These are phyloP conservation scores for Trichomonas gallinae DNA, from an alignment of 208 protist genomes.

Conservation along the genomic window DNA sequence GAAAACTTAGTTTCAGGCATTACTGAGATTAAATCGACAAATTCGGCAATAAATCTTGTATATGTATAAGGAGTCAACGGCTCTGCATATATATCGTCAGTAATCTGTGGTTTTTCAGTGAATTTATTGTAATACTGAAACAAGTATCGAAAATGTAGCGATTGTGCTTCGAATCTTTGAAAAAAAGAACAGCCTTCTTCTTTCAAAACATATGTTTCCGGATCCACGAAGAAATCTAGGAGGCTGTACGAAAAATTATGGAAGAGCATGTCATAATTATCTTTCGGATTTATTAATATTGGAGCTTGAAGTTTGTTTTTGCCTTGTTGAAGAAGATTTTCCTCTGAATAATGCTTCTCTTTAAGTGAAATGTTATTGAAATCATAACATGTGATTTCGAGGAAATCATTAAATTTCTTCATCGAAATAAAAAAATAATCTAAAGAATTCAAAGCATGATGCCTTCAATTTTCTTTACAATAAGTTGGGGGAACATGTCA, in stretches of 20 bases:
- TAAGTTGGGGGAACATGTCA: too few species aligned
- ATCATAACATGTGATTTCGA: background rate
- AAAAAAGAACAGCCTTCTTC: background rate
- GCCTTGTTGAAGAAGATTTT: background rate
- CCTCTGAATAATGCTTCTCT: background rate
- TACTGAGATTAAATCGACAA: background rate
- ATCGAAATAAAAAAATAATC: background rate
- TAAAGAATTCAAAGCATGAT: too few species aligned
- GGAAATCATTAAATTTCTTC: background rate
- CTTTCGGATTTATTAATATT: background rate
- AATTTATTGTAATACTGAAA: background rate
- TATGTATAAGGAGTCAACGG: background rate
- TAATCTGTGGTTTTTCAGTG: background rate
- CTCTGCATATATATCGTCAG: background rate
- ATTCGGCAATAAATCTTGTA: background rate
- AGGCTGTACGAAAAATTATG: background rate
- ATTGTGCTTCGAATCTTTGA: background rate
- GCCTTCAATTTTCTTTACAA: too few species aligned
- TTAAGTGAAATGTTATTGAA: background rate
- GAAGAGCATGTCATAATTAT: background rate
- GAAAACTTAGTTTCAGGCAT: background rate
- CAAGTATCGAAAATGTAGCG: background rate
- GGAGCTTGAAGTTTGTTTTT: background rate
- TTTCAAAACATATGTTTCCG: background rate
- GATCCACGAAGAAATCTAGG: background rate